Conservation (phyloP, 768 basidiomycete species). For the Boletus pseudopeckii region DNA sequence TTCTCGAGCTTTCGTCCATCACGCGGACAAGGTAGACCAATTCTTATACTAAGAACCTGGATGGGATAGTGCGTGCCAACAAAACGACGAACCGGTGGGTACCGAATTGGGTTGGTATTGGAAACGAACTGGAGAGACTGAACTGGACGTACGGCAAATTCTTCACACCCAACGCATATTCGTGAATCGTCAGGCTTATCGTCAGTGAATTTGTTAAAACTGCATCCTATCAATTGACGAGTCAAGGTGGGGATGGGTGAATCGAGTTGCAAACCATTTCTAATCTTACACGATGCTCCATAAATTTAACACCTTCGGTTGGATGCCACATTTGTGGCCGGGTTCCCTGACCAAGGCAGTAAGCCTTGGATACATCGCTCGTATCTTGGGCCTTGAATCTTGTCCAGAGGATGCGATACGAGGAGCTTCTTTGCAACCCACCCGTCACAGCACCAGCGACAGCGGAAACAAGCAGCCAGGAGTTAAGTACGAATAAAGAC, state of each 20-base stretch:
- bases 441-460: background rate
- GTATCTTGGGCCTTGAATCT: background rate
- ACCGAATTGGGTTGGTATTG: background rate
- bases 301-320: background rate
- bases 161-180: constrained; percentile 1
- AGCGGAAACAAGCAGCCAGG: background rate
- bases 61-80: background rate
- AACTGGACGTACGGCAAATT: background rate
- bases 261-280: background rate
- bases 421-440: background rate
- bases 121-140: background rate
- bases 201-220: constrained; percentile 1
- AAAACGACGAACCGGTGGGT: background rate
- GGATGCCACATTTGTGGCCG: constrained; percentile 1
- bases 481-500: background rate
- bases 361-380: constrained; percentile 1
- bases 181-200: constrained; percentile 1
- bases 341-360: background rate
- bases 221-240: background rate
- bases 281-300: too few species aligned
- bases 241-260: background rate
- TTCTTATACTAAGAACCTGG: background rate
- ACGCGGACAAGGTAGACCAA: background rate
- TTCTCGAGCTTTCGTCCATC: constrained; percentile 1
- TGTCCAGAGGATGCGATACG: background rate